Conservation (phyloP, 305 asterid genomes). For the Ilex paraguariensis region DNA sequence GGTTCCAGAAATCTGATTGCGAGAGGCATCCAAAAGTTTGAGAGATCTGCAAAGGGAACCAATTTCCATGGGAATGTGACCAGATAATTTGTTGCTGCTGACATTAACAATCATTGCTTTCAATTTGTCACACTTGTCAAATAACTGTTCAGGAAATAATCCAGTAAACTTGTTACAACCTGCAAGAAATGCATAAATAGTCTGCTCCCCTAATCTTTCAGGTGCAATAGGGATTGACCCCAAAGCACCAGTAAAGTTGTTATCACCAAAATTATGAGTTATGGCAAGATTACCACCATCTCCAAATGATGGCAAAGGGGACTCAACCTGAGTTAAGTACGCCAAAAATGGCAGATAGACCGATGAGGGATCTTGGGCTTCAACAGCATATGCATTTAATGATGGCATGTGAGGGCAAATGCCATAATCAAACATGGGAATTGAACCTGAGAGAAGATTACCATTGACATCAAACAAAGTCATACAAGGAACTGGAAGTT, state of each 20-base stretch:
- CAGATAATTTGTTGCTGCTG: constrained; percentile 52
- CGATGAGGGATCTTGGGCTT: constrained; percentile 42
- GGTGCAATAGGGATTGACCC: constrained; percentile 50
- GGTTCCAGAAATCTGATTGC: constrained; percentile 50
- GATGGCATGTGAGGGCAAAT: constrained; percentile 39
- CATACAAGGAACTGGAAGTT: constrained; percentile 82
- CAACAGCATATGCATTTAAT: constrained; percentile 12
- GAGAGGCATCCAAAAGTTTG: constrained; percentile 55
- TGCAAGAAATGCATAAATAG: constrained; percentile 64
- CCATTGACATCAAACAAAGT: constrained; percentile 65
- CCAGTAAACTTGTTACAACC: constrained; percentile 68
- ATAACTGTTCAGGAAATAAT: constrained; percentile 41
- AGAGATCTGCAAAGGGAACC: constrained; percentile 47
- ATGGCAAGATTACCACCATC: constrained; percentile 36
- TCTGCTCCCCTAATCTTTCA: constrained; percentile 36
- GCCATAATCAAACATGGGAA: constrained; percentile 46
- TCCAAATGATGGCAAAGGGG: constrained; percentile 31
- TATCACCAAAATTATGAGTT: constrained; percentile 65
- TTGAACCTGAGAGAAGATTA: constrained; percentile 58
- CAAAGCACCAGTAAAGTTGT: constrained; percentile 57
- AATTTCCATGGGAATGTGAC: constrained; percentile 50
- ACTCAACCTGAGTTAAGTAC: constrained; percentile 33
- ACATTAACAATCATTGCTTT: constrained; percentile 50
- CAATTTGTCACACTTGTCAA: constrained; percentile 55
- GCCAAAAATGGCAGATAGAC: constrained; percentile 46